Evolutionary conservation across 1,284 basidiomycete species (phyloP).

Genomic region (Marasmius fiardii): DNA sequence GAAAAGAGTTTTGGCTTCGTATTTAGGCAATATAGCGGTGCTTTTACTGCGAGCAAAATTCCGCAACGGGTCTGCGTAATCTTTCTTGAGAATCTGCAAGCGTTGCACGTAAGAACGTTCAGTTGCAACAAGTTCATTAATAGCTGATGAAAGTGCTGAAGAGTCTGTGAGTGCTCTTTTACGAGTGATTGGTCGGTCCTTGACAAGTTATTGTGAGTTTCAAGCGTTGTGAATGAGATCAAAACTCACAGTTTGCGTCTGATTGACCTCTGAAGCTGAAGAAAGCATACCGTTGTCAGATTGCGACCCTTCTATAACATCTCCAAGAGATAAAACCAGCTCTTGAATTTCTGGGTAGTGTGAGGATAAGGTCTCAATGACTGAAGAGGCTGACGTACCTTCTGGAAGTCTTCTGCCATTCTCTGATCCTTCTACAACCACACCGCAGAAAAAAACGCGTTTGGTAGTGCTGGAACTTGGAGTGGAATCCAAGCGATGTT

Average conservation of each 20-base stretch:
- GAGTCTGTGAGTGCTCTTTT: constrained; percentile 59
- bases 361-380: constrained; percentile 7
- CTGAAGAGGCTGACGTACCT: constrained; percentile 40
- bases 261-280: constrained; percentile 35
- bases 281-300: constrained; percentile 40
- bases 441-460: constrained; percentile 77
- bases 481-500: constrained; percentile 33
- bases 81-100: constrained; percentile 68
- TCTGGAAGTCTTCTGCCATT: constrained; percentile 62
- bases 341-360: constrained; percentile 66
- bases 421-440: constrained; percentile 77
- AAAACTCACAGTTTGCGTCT: constrained; percentile 35
- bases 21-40: constrained; percentile 82
- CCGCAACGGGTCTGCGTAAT: constrained; percentile 89
- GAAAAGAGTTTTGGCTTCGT: constrained; percentile 91
- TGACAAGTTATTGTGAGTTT: constrained; percentile 13
- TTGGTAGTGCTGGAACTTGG: constrained; percentile 51
- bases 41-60: constrained; percentile 82
- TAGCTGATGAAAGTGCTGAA: constrained; percentile 61
- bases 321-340: constrained; percentile 71
- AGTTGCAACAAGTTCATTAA: constrained; percentile 76
- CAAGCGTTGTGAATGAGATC: neutral
- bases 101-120: constrained; percentile 78
- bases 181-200: constrained; percentile 44
- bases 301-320: constrained; percentile 43